Evolutionary conservation across 2,329 filamentous ascomycete species (phyloP).

Genomic region (Colletotrichum liriopes): DNA sequence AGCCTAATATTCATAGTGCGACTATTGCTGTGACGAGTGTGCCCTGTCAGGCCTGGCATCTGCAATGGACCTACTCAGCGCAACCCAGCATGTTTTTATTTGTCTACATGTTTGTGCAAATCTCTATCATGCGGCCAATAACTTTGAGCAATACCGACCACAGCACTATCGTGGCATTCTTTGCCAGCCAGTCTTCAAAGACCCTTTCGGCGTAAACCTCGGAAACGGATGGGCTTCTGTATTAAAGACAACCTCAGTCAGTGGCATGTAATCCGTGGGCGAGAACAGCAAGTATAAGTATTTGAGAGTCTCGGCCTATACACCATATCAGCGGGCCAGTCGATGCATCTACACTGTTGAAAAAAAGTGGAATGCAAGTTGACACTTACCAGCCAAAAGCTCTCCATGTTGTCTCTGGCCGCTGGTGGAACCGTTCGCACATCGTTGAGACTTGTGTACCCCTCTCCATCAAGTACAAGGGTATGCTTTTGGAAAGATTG

Average conservation of each 20-base stretch:
- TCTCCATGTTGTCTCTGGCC: constrained; percentile 80
- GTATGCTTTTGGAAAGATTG: constrained; percentile 78
- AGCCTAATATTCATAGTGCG: no score
- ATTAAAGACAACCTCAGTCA: constrained; percentile 92
- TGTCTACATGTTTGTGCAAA: no score
- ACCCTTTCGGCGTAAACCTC: constrained; percentile 82
- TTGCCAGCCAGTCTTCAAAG: constrained; percentile 87
- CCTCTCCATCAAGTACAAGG: constrained; percentile 70
- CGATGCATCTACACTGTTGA: background rate
- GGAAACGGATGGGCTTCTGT: constrained; percentile 95
- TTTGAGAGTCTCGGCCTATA: constrained; percentile 89
- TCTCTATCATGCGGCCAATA: background rate
- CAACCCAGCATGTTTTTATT: no score
- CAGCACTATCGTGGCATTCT: constrained; percentile 72
- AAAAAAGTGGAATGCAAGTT: no score
- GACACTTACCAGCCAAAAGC: constrained; percentile 74
- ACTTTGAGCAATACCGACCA: background rate
- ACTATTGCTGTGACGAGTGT: no score
- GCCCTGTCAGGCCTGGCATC: no score
- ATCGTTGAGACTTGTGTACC: constrained; percentile 72
- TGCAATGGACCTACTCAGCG: no score
- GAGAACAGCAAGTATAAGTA: constrained; percentile 98
- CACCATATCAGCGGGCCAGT: background rate
- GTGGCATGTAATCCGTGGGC: constrained; percentile 77
- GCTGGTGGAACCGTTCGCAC: constrained; percentile 68